phyloP scores from a whole-genome alignment of 306 rosid species.

The Rosa multiflora region DNA sequence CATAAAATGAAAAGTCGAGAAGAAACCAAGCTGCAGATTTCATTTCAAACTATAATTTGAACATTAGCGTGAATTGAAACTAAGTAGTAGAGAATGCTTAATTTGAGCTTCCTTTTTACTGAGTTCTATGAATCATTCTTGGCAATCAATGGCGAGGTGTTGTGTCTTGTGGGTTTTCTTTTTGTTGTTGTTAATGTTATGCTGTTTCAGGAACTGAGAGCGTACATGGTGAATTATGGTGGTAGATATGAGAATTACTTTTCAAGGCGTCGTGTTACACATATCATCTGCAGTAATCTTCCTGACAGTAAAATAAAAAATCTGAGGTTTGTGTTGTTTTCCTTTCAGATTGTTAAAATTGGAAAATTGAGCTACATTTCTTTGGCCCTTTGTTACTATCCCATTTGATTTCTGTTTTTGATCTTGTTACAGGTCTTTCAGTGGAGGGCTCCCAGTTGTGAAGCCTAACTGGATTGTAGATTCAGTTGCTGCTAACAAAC shows the following conservation, averaged over 20 bases:
- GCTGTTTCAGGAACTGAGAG: slow-evolving; percentile 71
- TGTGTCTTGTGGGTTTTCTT: slow-evolving; percentile 1
- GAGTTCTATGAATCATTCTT: background rate
- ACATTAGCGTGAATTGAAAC: background rate
- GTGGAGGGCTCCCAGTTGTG: slow-evolving; percentile 86
- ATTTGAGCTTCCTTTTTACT: background rate
- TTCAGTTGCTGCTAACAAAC: slow-evolving; percentile 73
- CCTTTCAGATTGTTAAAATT: background rate
- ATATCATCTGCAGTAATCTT: slow-evolving; percentile 88
- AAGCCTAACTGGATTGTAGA: slow-evolving; percentile 91
- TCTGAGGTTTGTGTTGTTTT: slow-evolving; percentile 52
- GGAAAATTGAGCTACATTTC: background rate
- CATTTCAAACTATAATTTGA: background rate
- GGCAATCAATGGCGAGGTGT: background rate
- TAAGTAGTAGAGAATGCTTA: background rate
- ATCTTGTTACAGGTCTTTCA: slow-evolving; percentile 66
- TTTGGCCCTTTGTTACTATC: background rate
- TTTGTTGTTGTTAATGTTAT: background rate
- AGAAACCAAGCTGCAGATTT: background rate
- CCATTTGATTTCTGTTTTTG: slow-evolving; percentile 25
- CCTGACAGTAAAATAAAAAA: slow-evolving; percentile 74
- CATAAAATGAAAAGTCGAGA: background rate
- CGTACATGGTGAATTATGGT: slow-evolving; percentile 77
- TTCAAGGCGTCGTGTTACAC: slow-evolving; percentile 74
- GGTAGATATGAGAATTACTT: slow-evolving; percentile 89